These are phyloP conservation scores for Acorus gramineus DNA, from an alignment of 106 monocot species.

Conservation along the genomic window DNA sequence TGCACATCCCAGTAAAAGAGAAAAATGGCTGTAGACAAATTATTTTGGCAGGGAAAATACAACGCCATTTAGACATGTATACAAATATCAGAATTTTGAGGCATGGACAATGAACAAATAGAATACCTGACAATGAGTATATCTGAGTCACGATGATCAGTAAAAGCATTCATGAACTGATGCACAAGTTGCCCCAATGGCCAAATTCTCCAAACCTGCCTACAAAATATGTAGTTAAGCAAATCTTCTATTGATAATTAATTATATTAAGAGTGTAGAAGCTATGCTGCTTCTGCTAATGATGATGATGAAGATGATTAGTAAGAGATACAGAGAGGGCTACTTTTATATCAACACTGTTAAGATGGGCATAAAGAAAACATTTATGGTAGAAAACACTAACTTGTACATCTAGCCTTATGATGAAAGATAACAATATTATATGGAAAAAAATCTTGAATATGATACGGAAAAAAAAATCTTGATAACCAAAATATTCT, in stretches of 20 bases:
- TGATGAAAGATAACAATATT: too few species aligned
- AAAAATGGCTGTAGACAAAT: constrained; percentile 72
- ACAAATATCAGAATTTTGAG: background rate
- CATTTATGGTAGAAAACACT: too few species aligned
- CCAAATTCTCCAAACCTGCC: constrained; percentile 82
- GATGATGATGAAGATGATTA: too few species aligned
- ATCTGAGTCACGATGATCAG: constrained; percentile 97
- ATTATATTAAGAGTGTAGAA: too few species aligned
- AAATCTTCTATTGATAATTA: background rate
- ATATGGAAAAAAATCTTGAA: background rate
- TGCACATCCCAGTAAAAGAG: constrained; percentile 91
- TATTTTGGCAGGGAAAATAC: background rate
- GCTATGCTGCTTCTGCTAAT: too few species aligned
- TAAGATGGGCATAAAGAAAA: too few species aligned
- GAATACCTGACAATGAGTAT: constrained; percentile 83
- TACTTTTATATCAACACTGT: too few species aligned
- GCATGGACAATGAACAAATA: background rate
- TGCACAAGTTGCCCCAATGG: constrained; percentile 72
- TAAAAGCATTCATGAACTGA: constrained; percentile 98
- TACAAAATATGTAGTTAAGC: background rate
- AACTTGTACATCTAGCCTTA: too few species aligned
- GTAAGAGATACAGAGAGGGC: too few species aligned
- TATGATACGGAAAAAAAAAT: background rate
- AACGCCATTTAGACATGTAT: too few species aligned
- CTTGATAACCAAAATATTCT: background rate